A percentile compares a stretch with the other conserved stretches of the same genome.
These are phyloP conservation scores for Bruguiera gymnorhiza DNA, from an alignment of 345 rosid genomes.

Conservation along the genomic window DNA sequence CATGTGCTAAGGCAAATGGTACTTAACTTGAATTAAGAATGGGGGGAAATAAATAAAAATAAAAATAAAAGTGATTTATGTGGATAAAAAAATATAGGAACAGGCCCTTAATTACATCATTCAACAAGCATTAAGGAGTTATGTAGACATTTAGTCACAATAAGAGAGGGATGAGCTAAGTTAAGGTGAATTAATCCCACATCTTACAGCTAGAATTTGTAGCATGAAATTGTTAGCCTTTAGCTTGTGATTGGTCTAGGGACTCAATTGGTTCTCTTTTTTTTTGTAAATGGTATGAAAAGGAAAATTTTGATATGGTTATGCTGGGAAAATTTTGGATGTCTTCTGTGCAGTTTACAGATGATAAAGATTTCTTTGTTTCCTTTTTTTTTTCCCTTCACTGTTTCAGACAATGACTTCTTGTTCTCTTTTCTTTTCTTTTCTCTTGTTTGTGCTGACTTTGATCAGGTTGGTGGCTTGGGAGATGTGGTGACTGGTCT, in stretches of 20 bases:
- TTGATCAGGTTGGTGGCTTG: constrained; percentile 85
- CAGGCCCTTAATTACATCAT: not conserved
- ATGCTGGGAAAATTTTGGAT: no score
- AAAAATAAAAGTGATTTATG: no score
- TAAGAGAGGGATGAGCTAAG: not conserved
- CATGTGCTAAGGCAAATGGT: no score
- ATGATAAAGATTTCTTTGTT: no score
- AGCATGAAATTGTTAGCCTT: not conserved
- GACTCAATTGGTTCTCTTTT: not conserved
- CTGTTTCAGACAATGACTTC: no score
- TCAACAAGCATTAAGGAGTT: not conserved
- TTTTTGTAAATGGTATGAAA: not conserved
- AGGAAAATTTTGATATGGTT: no score
- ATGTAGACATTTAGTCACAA: not conserved
- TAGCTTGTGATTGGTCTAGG: not conserved
- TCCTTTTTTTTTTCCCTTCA: no score
- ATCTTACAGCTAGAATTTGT: not conserved
- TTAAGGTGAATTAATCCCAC: not conserved
- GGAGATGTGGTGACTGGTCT: constrained; percentile 97
- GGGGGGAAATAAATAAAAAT: no score
- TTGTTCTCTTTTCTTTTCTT: not conserved
- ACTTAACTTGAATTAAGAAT: no score
- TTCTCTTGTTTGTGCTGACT: not conserved
- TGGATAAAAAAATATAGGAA: no score
- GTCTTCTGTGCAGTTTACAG: no score